Evolutionary conservation across 1,284 basidiomycete species (phyloP).

Genomic region (Pisolithus thermaeus): DNA sequence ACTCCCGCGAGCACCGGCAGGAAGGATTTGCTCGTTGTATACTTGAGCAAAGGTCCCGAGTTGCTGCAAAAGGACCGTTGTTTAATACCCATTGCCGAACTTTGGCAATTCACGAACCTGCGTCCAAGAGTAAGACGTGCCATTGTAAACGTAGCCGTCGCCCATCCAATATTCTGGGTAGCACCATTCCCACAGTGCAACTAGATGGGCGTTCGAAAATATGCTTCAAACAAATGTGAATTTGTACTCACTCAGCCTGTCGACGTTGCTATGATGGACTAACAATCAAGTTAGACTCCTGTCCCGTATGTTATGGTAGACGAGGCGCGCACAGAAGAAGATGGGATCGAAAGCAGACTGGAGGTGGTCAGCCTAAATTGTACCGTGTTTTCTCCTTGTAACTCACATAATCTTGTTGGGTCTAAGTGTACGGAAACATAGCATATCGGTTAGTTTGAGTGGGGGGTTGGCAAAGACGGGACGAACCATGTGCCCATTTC

Average conservation of each 20-base stretch:
- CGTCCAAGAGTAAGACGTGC: conserved; percentile 14
- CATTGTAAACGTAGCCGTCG: conserved; percentile 12
- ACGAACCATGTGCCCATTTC: conserved; percentile 21
- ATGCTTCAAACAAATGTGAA: background rate
- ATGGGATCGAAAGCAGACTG: conserved; percentile 21
- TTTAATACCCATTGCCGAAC: background rate
- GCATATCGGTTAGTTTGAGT: background rate
- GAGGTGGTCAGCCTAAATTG: background rate
- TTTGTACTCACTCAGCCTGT: conserved; percentile 16
- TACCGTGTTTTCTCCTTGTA: too few species aligned
- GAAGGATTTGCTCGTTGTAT: conserved; percentile 17
- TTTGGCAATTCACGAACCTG: conserved; percentile 8
- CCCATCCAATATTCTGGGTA: conserved; percentile 20
- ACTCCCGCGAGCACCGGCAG: conserved; percentile 14
- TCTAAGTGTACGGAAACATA: conserved; percentile 4
- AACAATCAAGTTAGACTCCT: background rate
- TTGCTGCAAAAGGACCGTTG: conserved; percentile 1
- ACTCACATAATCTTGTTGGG: conserved; percentile 18
- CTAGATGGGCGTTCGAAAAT: conserved; percentile 2
- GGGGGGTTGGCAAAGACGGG: background rate
- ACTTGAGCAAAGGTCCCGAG: conserved; percentile 16
- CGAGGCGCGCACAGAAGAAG: conserved; percentile 17
- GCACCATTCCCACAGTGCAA: conserved; percentile 24
- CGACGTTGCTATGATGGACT: conserved; percentile 22
- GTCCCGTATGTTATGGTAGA: background rate